Evolutionary conservation across 1,139 yeast species (phyloP).

Genomic region (Suhomyces bribrorum): DNA sequence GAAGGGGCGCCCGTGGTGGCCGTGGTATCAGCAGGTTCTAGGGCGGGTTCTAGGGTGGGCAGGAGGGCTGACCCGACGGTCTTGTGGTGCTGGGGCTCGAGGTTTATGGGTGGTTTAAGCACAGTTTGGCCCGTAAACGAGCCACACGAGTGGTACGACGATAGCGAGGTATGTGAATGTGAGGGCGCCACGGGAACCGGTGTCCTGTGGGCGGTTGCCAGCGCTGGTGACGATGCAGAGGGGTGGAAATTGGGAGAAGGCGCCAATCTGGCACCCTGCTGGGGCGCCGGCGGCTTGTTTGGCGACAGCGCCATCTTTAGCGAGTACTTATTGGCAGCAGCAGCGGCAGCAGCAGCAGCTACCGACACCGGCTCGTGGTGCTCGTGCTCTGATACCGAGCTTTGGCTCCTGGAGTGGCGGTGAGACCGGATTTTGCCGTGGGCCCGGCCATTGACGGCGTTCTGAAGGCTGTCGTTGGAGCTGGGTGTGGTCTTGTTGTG

Average conservation of each 20-base stretch:
- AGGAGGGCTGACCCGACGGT: too few relatives aligned
- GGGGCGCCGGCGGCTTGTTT: constrained; percentile 4
- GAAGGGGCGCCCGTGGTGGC: not conserved
- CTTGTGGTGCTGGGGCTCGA: not conserved
- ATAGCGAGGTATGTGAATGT: constrained; percentile 12
- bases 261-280: too few relatives aligned
- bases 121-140: constrained; percentile 10
- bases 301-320: constrained; percentile 1
- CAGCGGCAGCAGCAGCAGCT: constrained; percentile 9
- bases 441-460: constrained; percentile 12
- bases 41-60: not conserved
- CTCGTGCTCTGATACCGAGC: constrained; percentile 9
- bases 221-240: constrained; percentile 12
- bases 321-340: constrained; percentile 10
- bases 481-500: constrained; percentile 19
- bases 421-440: constrained; percentile 6
- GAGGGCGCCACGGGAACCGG: constrained; percentile 3
- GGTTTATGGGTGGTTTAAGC: constrained; percentile 10
- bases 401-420: constrained; percentile 10
- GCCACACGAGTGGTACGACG: constrained; percentile 10
- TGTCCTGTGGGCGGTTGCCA: constrained; percentile 5
- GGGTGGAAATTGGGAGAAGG: constrained; percentile 5
- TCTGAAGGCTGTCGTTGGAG: constrained; percentile 19
- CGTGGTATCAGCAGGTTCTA: not conserved
- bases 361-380: constrained; percentile 3